Evolutionary conservation across 495 filamentous ascomycete species (phyloP), one percentile per base, ranked within the genome.

Genomic region (Daldinia caldariorum): DNA sequence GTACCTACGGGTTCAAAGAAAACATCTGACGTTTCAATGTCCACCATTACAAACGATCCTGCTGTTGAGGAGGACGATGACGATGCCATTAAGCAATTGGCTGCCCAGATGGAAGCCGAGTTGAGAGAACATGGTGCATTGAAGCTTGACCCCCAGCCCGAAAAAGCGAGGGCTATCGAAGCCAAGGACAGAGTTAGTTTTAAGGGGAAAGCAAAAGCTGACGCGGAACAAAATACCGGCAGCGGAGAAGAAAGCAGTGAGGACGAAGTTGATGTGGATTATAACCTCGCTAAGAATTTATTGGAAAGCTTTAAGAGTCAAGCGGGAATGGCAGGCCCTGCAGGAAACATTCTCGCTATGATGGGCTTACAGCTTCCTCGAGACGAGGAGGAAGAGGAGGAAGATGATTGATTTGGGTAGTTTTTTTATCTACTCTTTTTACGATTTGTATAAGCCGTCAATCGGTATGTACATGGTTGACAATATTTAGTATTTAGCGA

Each of bases 241-340:
- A 78, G 77, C 2, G 79, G 13, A 22, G 70, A 79, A 2, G 84
- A 84, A 29, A 78, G 74, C 16, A 80, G 73, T 10, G 83, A 83
- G 7, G 82, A 83, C 69, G 90, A 89, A 62, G 84, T 94, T 10
- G 84, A 94, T 64, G 86, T 92, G 47, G 92, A 97, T 72, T 91
- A 92, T 74, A 93, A 94, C 55, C 85, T 99, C 5, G 94, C 92
- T 38, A 93, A 92, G 76, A 97, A 97, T 74, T 78, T 97, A 22
- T 81, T 97, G n/a, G 91, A 97, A 79, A 92, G 90, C 74, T 92
- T 98, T 74, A 95, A 97, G 70, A 89, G 89, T 31, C 94, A 97
- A 76, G 92, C 82, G 5, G 94, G 94, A 39, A 85, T 90, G 79
- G 82, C 93, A 12, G 94, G 94, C 0, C 94, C 94, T 1, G 90